These are phyloP conservation scores for Nakaseomyces uthaithaninus DNA, from an alignment of 1,139 yeast species.

Conservation along the genomic window DNA sequence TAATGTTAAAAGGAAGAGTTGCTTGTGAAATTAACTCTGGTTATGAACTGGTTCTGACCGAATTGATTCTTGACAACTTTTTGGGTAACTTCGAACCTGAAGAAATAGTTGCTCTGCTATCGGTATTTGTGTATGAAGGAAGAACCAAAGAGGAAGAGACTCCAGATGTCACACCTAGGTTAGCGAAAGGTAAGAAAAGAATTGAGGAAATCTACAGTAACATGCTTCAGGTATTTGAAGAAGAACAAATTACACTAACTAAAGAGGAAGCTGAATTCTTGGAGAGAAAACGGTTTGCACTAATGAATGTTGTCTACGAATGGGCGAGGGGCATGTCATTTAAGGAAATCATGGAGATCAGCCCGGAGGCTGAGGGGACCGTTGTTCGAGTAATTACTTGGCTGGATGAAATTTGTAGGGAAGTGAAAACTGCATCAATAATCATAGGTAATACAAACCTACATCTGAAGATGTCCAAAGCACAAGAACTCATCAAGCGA, in stretches of 20 bases:
- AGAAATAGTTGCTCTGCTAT: slow-evolving; percentile 86
- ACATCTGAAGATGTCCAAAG: slow-evolving; percentile 81
- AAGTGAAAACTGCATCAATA: slow-evolving; percentile 87
- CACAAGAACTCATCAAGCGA: slow-evolving; percentile 90
- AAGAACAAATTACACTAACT: slow-evolving; percentile 66
- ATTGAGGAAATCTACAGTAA: slow-evolving; percentile 64
- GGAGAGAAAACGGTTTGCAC: slow-evolving; percentile 77
- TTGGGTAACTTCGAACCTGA: slow-evolving; percentile 90
- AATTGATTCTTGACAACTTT: slow-evolving; percentile 81
- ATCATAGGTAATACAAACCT: slow-evolving; percentile 88
- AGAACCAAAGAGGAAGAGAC: slow-evolving; percentile 49
- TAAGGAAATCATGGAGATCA: slow-evolving; percentile 79
- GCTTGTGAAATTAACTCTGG: slow-evolving; percentile 86
- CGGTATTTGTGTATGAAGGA: slow-evolving; percentile 92
- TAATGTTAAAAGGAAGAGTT: slow-evolving; percentile 76
- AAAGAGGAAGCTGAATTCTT: slow-evolving; percentile 79
- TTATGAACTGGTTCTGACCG: slow-evolving; percentile 84
- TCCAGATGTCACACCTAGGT: slow-evolving; percentile 65
- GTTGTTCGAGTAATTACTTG: slow-evolving; percentile 95
- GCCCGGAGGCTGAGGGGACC: slow-evolving; percentile 92
- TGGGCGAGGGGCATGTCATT: slow-evolving; percentile 97
- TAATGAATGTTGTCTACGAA: slow-evolving; percentile 90
- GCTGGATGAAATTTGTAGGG: slow-evolving; percentile 88
- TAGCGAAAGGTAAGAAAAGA: slow-evolving; percentile 66
- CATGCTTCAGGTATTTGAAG: slow-evolving; percentile 53